These are phyloP conservation scores for Penicillium oxalicum DNA, from an alignment of 2,329 filamentous ascomycete genomes.

Conservation along the genomic window DNA sequence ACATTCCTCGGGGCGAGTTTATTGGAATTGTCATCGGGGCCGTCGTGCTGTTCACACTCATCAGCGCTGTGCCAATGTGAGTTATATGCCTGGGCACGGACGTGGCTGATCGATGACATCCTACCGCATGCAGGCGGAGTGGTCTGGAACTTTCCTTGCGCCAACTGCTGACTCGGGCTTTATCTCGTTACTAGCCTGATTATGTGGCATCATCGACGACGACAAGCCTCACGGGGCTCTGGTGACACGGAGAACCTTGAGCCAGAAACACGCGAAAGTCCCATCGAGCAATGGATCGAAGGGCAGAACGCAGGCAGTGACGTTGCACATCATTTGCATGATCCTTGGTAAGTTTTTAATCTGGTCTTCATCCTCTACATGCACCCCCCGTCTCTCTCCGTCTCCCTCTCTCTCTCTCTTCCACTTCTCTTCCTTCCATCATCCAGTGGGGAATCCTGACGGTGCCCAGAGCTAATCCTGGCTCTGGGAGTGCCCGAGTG, in stretches of 20 bases:
- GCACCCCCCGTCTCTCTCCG: too few species aligned
- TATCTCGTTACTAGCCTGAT: slow-evolving; percentile 14
- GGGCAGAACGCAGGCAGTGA: slow-evolving; percentile 16
- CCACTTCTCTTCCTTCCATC: slow-evolving; percentile 1
- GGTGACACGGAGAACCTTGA: background rate
- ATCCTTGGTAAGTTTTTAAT: slow-evolving; percentile 22
- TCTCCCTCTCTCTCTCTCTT: background rate
- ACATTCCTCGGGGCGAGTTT: slow-evolving; percentile 19
- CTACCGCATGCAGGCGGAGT: slow-evolving; percentile 12
- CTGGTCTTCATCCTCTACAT: background rate
- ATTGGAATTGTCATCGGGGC: slow-evolving; percentile 28
- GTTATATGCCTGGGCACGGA: slow-evolving; percentile 12
- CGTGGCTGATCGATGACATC: slow-evolving; percentile 9
- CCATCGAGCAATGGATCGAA: slow-evolving; percentile 26
- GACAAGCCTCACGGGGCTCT: slow-evolving; percentile 8
- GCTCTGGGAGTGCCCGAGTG: slow-evolving; percentile 8
- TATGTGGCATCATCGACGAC: slow-evolving; percentile 21
- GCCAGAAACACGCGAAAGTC: slow-evolving; percentile 11
- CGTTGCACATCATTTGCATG: slow-evolving; percentile 18
- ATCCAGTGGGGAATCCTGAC: background rate
- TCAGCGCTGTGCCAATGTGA: slow-evolving; percentile 29
- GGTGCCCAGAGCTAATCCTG: slow-evolving; percentile 9
- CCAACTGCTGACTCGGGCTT: background rate
- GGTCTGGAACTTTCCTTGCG: slow-evolving; percentile 9
- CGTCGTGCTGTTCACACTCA: slow-evolving; percentile 22